Conservation (phyloP, 495 filamentous ascomycete genomes). For the Thermothielavioides terrestris region DNA sequence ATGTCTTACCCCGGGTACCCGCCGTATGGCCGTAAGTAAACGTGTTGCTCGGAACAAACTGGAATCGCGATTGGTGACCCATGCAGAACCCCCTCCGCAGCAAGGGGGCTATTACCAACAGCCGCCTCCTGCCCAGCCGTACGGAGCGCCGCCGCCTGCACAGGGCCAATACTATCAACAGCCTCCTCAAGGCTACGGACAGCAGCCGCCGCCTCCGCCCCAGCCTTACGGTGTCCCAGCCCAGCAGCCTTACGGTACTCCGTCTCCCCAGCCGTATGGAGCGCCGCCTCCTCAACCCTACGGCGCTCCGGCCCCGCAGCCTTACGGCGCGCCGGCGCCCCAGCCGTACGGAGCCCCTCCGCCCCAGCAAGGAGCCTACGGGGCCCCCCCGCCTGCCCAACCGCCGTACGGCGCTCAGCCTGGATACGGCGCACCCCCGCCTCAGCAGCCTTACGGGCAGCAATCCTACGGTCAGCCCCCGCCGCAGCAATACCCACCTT, state of each 20-base stretch:
- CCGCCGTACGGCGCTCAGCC: constrained; percentile 9
- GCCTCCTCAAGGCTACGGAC: constrained; percentile 8
- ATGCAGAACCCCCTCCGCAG: constrained; percentile 22
- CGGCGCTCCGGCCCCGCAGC: constrained; percentile 5
- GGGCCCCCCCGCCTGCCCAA: constrained; percentile 14
- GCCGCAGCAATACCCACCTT: constrained; percentile 27
- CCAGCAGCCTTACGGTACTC: constrained; percentile 8
- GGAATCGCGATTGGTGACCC: neutral
- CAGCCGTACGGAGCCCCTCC: constrained; percentile 7
- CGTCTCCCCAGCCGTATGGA: constrained; percentile 8
- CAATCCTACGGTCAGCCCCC: constrained; percentile 27
- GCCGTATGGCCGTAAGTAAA: constrained; percentile 26
- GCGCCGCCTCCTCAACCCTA: constrained; percentile 8
- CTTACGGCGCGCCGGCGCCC: constrained; percentile 3
- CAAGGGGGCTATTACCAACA: constrained; percentile 26
- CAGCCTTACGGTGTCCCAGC: constrained; percentile 10
- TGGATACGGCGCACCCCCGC: constrained; percentile 9
- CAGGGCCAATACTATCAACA: constrained; percentile 16
- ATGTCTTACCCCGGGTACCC: constrained; percentile 30
- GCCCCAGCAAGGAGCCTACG: constrained; percentile 9
- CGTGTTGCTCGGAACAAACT: neutral
- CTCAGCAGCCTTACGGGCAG: constrained; percentile 8
- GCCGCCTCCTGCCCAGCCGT: constrained; percentile 18
- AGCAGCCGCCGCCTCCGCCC: constrained; percentile 1
- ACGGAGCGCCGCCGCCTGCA: constrained; percentile 9